Evolutionary conservation across 2,329 filamentous ascomycete genomes (phyloP).

Genomic region (Clarireedia paspali): DNA sequence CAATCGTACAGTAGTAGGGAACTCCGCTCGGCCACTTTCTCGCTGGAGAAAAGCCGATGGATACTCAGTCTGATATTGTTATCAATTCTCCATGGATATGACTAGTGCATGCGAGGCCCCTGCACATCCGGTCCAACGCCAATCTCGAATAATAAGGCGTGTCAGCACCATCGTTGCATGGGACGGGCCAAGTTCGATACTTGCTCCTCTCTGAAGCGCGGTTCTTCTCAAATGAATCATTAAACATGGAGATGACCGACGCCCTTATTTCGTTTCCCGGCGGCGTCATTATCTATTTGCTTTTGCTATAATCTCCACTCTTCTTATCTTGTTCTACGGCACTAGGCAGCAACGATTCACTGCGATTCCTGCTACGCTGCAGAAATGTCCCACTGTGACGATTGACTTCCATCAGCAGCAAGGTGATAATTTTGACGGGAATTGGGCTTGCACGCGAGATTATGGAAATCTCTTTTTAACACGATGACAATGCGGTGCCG

Average conservation of each 20-base stretch:
- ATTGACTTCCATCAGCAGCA: background rate
- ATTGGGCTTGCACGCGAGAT: slow-evolving; percentile 3
- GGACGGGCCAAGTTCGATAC: background rate
- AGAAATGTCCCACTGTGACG: background rate
- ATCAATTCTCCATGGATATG: too few species aligned
- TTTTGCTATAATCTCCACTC: background rate
- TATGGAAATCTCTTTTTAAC: slow-evolving; percentile 5
- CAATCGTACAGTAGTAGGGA: too few species aligned
- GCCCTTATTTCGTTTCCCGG: background rate
- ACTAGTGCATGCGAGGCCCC: too few species aligned
- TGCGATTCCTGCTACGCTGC: background rate
- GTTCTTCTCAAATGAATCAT: background rate
- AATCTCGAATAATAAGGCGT: too few species aligned
- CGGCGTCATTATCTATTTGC: background rate
- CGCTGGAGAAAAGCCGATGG: too few species aligned
- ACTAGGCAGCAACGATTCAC: background rate
- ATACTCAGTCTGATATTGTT: too few species aligned
- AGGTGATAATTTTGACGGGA: background rate
- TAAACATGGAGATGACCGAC: background rate
- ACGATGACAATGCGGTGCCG: slow-evolving; percentile 8
- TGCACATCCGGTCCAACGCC: too few species aligned
- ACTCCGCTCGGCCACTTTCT: too few species aligned
- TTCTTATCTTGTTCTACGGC: background rate
- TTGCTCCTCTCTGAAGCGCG: background rate
- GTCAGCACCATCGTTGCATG: too few species aligned